These are phyloP conservation scores for Huntiella omanensis DNA, from an alignment of 2,329 filamentous ascomycete genomes.

Conservation along the genomic window DNA sequence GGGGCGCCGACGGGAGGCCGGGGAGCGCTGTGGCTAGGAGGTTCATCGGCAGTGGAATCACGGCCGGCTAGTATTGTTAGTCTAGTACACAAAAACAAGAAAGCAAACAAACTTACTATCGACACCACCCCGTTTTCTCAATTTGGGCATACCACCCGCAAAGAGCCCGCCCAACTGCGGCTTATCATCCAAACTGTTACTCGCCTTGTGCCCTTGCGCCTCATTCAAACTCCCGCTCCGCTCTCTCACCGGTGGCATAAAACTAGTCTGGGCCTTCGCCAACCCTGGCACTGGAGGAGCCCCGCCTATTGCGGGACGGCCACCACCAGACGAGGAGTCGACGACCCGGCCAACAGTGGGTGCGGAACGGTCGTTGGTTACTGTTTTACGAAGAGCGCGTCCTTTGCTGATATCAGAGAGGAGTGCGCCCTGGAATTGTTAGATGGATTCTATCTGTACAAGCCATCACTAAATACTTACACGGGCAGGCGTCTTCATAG, in stretches of 20 bases:
- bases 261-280: conserved; percentile 35
- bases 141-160: conserved; percentile 84
- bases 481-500: conserved; percentile 40
- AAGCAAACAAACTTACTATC: conserved; percentile 27
- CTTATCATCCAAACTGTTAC: conserved; percentile 31
- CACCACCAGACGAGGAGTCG: conserved; percentile 27
- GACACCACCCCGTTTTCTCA: conserved; percentile 72
- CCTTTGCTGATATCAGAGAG: conserved; percentile 79
- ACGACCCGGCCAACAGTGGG: conserved; percentile 40
- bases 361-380: conserved; percentile 83
- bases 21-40: not conserved
- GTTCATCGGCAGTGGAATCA: conserved; percentile 4
- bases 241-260: conserved; percentile 61
- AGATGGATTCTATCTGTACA: conserved; percentile 10
- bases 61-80: conserved; percentile 6
- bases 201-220: conserved; percentile 19
- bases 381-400: conserved; percentile 58
- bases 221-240: conserved; percentile 71
- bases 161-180: conserved; percentile 80
- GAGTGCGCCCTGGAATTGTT: conserved; percentile 49
- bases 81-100: not conserved
- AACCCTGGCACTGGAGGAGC: conserved; percentile 51
- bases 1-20: conserved; percentile 17
- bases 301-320: conserved; percentile 44
- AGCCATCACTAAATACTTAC: conserved; percentile 19